phyloP scores from a whole-genome alignment of 768 basidiomycete species.

The Tephrocybe sp. region DNA sequence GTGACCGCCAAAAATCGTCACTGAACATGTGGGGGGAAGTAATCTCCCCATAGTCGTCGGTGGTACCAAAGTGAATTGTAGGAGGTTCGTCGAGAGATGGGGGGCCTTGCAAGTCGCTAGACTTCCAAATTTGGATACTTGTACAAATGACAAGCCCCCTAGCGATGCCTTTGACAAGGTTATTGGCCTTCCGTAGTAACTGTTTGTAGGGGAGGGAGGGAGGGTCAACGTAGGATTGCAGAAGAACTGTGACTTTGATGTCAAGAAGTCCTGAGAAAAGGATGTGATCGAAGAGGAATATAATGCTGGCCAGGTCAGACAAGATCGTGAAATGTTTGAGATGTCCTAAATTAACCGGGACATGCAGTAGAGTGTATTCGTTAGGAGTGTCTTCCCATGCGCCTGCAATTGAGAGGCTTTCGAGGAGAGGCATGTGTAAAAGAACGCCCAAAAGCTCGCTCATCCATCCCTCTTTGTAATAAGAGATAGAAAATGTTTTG shows the following conservation, averaged over 20 bases:
- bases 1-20: not conserved
- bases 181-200: too few relatives aligned
- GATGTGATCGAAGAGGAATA: not conserved
- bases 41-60: too few relatives aligned
- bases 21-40: not conserved
- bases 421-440: not conserved
- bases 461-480: not conserved
- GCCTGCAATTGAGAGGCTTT: not conserved
- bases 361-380: too few relatives aligned
- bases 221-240: not conserved
- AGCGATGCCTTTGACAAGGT: too few relatives aligned
- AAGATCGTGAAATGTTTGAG: not conserved
- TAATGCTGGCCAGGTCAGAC: not conserved
- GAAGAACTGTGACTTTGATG: not conserved
- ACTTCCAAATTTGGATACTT: too few relatives aligned
- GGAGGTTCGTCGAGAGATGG: not conserved
- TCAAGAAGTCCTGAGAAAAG: not conserved
- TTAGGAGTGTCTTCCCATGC: too few relatives aligned
- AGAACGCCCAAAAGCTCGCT: not conserved
- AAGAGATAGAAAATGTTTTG: not conserved
- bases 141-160: too few relatives aligned
- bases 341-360: not conserved
- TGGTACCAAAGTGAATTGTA: not conserved
- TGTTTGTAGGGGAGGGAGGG: too few relatives aligned
- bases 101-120: too few relatives aligned